Conservation (phyloP, 140 eudicot genomes). For the Flaveria floridana region DNA sequence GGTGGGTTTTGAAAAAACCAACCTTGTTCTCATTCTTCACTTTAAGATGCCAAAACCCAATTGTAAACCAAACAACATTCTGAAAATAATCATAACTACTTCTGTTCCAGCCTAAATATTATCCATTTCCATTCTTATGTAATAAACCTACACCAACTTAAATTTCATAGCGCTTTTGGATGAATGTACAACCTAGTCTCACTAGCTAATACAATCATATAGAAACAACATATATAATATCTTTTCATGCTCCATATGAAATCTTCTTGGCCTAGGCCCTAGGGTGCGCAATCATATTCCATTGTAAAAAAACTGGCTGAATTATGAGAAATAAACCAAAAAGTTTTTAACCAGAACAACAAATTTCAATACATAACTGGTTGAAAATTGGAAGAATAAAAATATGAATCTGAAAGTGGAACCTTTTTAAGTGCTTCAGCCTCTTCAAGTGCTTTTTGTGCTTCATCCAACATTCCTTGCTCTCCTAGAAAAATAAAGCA, state of each 20-base stretch:
- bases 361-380: not conserved
- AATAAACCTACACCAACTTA: not conserved
- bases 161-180: not conserved
- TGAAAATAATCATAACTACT: not conserved
- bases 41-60: not conserved
- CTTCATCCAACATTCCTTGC: slow-evolving; percentile 97
- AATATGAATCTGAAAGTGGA: slow-evolving; percentile 10
- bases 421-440: slow-evolving; percentile 99
- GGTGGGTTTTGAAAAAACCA: not conserved
- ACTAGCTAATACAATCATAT: too few relatives aligned
- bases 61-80: not conserved
- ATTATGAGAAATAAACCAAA: slow-evolving; percentile 19
- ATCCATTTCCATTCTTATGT: not conserved
- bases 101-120: not conserved
- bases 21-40: not conserved
- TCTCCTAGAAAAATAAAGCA: slow-evolving; percentile 55
- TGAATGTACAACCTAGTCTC: too few relatives aligned
- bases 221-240: too few relatives aligned
- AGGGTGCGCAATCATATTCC: slow-evolving; percentile 35
- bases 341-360: not conserved
- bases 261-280: slow-evolving; percentile 28
- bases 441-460: slow-evolving; percentile 91
- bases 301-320: slow-evolving; percentile 26
- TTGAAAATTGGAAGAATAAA: slow-evolving; percentile 2
- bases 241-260: slow-evolving; percentile 15